A percentile compares a stretch with the other conserved stretches of the same genome.
These are phyloP conservation scores for Eryngium alpinum DNA, from an alignment of 140 eudicot species.

Conservation along the genomic window DNA sequence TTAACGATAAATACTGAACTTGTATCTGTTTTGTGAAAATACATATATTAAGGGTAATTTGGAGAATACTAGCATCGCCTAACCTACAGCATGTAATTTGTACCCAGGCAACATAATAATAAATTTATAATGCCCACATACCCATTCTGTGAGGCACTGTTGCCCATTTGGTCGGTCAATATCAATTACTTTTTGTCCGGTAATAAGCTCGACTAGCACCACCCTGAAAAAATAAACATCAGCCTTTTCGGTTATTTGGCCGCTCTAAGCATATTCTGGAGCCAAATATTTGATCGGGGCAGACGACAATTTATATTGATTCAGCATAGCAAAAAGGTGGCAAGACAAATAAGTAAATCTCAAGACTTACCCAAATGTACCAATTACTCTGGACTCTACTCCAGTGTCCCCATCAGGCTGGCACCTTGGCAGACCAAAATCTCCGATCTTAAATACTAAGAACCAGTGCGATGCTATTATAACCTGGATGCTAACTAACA, in stretches of 20 bases:
- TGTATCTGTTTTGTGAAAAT: neutral
- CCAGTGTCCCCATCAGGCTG: slow-evolving; percentile 99
- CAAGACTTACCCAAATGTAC: slow-evolving; percentile 82
- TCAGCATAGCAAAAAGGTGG: neutral
- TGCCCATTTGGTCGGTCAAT: slow-evolving; percentile 88
- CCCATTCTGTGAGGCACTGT: slow-evolving; percentile 96
- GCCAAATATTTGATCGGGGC: slow-evolving; percentile 68
- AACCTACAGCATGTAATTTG: neutral
- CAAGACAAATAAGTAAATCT: neutral
- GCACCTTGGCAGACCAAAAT: slow-evolving; percentile 97
- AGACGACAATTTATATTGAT: neutral
- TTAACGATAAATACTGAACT: neutral
- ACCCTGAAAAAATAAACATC: slow-evolving; percentile 92
- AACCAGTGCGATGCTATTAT: neutral
- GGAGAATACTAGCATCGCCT: neutral
- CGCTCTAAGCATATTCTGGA: slow-evolving; percentile 93
- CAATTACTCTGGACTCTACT: slow-evolving; percentile 95
- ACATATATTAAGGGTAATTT: too few relatives aligned
- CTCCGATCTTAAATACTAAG: slow-evolving; percentile 65
- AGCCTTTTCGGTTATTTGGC: slow-evolving; percentile 90
- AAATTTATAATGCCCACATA: slow-evolving; percentile 8
- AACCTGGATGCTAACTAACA: neutral
- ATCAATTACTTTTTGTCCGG: slow-evolving; percentile 94
- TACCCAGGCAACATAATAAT: neutral
- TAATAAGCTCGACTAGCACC: slow-evolving; percentile 81